Base-by-base conservation (phyloP, 2,329 filamentous ascomycete genomes). In the Amauroascus niger region DNA sequence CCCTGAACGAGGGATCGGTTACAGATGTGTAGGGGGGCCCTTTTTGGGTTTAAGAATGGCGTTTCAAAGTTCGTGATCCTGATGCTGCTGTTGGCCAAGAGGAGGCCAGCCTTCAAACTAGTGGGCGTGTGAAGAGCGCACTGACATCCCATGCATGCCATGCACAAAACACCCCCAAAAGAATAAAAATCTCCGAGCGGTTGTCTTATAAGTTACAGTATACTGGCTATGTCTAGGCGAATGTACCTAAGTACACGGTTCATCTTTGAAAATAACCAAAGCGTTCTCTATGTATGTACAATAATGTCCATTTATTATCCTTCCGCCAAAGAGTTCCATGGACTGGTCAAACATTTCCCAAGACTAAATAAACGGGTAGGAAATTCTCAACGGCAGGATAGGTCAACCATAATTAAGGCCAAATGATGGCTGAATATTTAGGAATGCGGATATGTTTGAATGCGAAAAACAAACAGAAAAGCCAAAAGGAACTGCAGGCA, bases 11-110 rank as follows among this genome's bases (percentile, higher is more conserved):
- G 35, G 35, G 35, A 39, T 18, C n/a, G n/a, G 14, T 18, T 39
- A 16, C 22, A 24, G 26, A 26, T 2, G 46, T 39, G 26, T 32
- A 46, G n/a, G 37, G 37, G 44, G 30, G 18, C 28, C 28, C 5
- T 32, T n/a, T 32, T 40, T 46, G 18, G 30, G 41, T 20, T 40
- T 14, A 24, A 6, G 39, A 35, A 26, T 51, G 16, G 50, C 41
- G 50, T 52, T 52, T 52, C 50, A 52, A 28, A 46, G 16, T 52
- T 20, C 14, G 18, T 22, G 30, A 30, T 46, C 2, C 18, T n/a
- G 13, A 30, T 32, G 32, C 30, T 37, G 30, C 28, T 18, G 50
- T 52, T 52, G 50, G 50, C 18, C 41, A 28, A 40, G 30, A n/a
- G n/a, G n/a, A n/a, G n/a, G n/a, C n/a, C 30, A 16, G 22, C 41